A percentile compares a stretch with the other conserved stretches of the same genome.
phyloP scores from a whole-genome alignment of 768 basidiomycete species.

The Cystobasidiopsis lactophilus region DNA sequence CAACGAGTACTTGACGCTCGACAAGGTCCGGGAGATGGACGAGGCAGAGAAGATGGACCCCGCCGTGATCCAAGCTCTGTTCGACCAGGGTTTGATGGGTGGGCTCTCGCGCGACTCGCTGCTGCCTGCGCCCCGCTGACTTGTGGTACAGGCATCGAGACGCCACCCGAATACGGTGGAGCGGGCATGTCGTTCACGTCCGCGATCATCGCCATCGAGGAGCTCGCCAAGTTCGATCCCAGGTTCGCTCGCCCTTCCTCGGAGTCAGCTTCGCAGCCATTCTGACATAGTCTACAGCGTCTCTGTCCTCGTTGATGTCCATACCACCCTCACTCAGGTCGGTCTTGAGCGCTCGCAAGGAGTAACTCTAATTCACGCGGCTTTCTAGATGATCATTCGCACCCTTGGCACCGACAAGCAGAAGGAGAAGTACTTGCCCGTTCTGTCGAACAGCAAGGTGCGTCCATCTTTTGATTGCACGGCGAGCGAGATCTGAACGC shows the following conservation, averaged over 20 bases:
- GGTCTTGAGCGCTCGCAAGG: background rate
- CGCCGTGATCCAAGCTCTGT: slow-evolving; percentile 58
- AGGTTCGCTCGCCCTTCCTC: slow-evolving; percentile 18
- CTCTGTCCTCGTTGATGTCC: slow-evolving; percentile 89
- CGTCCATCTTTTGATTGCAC: slow-evolving; percentile 4
- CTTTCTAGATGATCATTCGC: slow-evolving; percentile 62
- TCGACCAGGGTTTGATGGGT: slow-evolving; percentile 68
- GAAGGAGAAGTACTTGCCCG: slow-evolving; percentile 68
- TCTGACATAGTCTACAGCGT: slow-evolving; percentile 30
- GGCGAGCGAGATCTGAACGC: too few species aligned
- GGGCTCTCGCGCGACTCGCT: slow-evolving; percentile 1
- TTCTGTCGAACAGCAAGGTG: slow-evolving; percentile 56
- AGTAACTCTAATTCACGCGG: slow-evolving; percentile 32
- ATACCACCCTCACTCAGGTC: slow-evolving; percentile 74
- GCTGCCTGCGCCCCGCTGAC: background rate
- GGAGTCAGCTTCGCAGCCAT: too few species aligned
- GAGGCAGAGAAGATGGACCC: slow-evolving; percentile 91
- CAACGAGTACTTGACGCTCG: slow-evolving; percentile 60
- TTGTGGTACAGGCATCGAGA: slow-evolving; percentile 57
- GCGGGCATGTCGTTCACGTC: slow-evolving; percentile 79
- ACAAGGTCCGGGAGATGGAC: slow-evolving; percentile 84
- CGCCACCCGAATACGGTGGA: slow-evolving; percentile 56
- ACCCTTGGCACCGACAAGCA: slow-evolving; percentile 66
- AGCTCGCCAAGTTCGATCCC: slow-evolving; percentile 86
- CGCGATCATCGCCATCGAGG: slow-evolving; percentile 89